Conservation (phyloP, 192 early-diverging fungal species). For the Coemansia sp. region DNA sequence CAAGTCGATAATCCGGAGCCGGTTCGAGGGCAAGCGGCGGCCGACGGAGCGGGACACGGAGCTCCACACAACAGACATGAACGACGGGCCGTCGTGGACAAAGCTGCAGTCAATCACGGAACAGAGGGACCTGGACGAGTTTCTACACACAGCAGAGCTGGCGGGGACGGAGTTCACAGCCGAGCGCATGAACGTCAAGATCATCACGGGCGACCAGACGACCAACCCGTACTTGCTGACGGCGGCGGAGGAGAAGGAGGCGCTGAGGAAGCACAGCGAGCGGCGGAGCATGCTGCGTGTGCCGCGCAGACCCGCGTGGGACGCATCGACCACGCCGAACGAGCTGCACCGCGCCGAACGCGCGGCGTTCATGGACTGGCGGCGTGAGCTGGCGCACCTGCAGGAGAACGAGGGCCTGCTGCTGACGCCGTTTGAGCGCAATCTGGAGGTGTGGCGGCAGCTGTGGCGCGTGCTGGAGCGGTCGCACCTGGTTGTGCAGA, state of each 20-base stretch:
- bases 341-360: constrained; percentile 82
- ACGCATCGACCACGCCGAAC: constrained; percentile 73
- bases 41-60: constrained; percentile 49
- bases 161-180: constrained; percentile 94
- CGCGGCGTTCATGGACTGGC: constrained; percentile 89
- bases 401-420: constrained; percentile 92
- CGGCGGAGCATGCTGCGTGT: constrained; percentile 77
- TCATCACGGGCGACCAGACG: constrained; percentile 64
- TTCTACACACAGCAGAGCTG: constrained; percentile 90
- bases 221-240: constrained; percentile 83
- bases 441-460: constrained; percentile 98
- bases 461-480: constrained; percentile 98
- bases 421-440: constrained; percentile 97
- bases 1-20: constrained; percentile 51
- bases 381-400: constrained; percentile 80
- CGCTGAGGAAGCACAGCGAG: constrained; percentile 74
- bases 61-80: constrained; percentile 81
- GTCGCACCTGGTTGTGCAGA: constrained; percentile 94
- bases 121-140: constrained; percentile 95
- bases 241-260: constrained; percentile 73
- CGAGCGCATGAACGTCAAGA: constrained; percentile 72
- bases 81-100: constrained; percentile 82
- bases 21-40: constrained; percentile 54
- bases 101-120: constrained; percentile 95
- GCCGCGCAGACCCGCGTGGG: constrained; percentile 89